Conservation (phyloP, 495 filamentous ascomycete species). For the Letharia columbiana region DNA sequence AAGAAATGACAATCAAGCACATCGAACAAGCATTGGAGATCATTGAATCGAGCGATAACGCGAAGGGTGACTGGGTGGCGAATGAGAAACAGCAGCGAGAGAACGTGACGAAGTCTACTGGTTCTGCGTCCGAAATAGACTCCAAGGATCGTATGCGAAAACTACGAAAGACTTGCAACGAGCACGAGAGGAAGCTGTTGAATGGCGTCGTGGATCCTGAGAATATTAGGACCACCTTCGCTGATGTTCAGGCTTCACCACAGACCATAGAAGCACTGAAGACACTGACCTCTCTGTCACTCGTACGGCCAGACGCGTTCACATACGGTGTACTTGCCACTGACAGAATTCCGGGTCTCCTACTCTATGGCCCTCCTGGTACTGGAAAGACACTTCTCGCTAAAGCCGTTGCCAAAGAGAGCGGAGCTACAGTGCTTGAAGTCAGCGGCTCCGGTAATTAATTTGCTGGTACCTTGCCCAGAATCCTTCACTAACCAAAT, state of each 20-base stretch:
- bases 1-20: slow-evolving; percentile 26
- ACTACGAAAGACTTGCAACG: slow-evolving; percentile 49
- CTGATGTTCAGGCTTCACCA: slow-evolving; percentile 68
- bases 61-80: slow-evolving; percentile 36
- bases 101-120: not conserved
- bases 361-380: slow-evolving; percentile 90
- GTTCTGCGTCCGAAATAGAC: slow-evolving; percentile 22
- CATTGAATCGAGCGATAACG: slow-evolving; percentile 38
- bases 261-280: slow-evolving; percentile 84
- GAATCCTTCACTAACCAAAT: slow-evolving; percentile 45
- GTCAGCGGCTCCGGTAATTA: slow-evolving; percentile 46
- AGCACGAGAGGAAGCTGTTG: slow-evolving; percentile 74
- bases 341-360: slow-evolving; percentile 79
- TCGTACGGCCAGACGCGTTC: slow-evolving; percentile 88
- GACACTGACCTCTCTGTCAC: slow-evolving; percentile 78
- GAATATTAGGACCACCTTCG: slow-evolving; percentile 77
- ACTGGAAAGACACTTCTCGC: slow-evolving; percentile 94
- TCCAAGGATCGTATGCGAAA: slow-evolving; percentile 26
- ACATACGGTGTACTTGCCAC: slow-evolving; percentile 88
- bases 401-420: slow-evolving; percentile 92
- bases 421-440: slow-evolving; percentile 75
- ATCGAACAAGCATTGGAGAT: slow-evolving; percentile 34
- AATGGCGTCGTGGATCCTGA: slow-evolving; percentile 72
- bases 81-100: slow-evolving; percentile 29
- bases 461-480: not conserved